Evolutionary conservation across 257 asterid species (phyloP), one percentile per base, ranked within the genome.

Genomic region (Solanum rostratum): DNA sequence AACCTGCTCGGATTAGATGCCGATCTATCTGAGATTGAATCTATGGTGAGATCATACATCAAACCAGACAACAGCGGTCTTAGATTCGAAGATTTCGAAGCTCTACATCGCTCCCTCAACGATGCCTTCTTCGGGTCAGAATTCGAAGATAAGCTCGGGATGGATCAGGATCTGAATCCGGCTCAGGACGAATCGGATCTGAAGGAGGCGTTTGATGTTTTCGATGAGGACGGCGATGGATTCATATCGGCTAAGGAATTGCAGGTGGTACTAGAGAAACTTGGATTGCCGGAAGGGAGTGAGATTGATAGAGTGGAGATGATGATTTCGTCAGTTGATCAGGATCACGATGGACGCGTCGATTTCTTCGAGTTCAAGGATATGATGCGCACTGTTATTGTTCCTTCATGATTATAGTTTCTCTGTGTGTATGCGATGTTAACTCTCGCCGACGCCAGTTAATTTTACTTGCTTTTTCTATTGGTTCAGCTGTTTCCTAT

Each of bases 311-410:
- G 92, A 65, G 97, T 94, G 1, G 90, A 93, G 89, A 82, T 65
- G 94, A 94, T 94, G 98, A 94, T 94, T 7, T 94, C 97, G 0
- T 88, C 94, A 7, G 96, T 93, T 6, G 98, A 94, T 60, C 89
- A 69, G 83, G 91, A 94, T 74, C 90, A 85, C 9, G 98, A 93
- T 33, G 98, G 98, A 2, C 92, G 88, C 4, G 98, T 94, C 6
- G 97, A 93, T 83, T 94, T 93, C 86, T 70, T 88, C 10, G 98
- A 94, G 87, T 94, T 94, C 85, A 94, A 92, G 91, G 92, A 94
- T 39, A 94, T 94, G 98, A 94, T 94, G 98, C 93, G 94, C 63
- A 88, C 82, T 66, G 87, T 90, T 73, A 70, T 65, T 5, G 88
- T 88, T 69, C 90, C 88, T 85, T 85, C 88, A 33, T 86, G 29